Base-by-base conservation (phyloP, 495 filamentous ascomycete genomes). In the Lophiotrema nucula region DNA sequence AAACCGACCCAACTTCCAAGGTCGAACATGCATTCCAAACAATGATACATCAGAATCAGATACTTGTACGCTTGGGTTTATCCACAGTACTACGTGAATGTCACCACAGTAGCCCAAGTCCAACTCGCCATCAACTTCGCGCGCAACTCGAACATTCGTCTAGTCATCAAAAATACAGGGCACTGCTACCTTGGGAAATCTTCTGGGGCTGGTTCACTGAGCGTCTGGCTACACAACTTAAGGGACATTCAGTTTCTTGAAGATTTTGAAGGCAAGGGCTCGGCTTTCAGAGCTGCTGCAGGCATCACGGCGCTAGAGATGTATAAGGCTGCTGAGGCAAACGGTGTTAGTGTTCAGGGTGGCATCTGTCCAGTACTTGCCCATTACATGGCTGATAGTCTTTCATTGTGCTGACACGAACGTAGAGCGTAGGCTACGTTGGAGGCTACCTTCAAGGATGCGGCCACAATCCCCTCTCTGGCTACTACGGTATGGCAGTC, bases 121-220 rank as follows among this genome's bases (percentile, higher is more conserved):
- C 79, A 83, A 60, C 72, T 78, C 6, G 79, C 80, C 0, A 74
- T 88, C 19, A 82, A 81, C 67, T 87, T 87, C 70, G 84, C 84
- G 2, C 73, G 81, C 39, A 80, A 85, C 15, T 69, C 69, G 15
- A 78, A 79, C 23, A 55, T 88, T 0, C 73, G 84, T 24, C 70
- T 89, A 1, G 73, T 83, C 0, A 76, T 88, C 50, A 86, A 86
- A 73, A 88, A 88, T 60, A 90, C 85, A 1, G 86, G 87, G 25
- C 86, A 87, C 31, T 39, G 37, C 23, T 60, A 52, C 39, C 39
- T 60, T n/a, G 56, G 56, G 2, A 60, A 60, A 24, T 60, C 56
- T 1, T 5, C 42, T 13, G 56, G 56, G 11, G 56, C 48, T 5
- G 56, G 56, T 12, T 19, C 56, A 12, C 26, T 53, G 41, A 55